Percentiles rank a stretch among this genome's conserved stretches.
phyloP scores from a whole-genome alignment of 1,284 basidiomycete species.

The Ceratobasidium sp. region DNA sequence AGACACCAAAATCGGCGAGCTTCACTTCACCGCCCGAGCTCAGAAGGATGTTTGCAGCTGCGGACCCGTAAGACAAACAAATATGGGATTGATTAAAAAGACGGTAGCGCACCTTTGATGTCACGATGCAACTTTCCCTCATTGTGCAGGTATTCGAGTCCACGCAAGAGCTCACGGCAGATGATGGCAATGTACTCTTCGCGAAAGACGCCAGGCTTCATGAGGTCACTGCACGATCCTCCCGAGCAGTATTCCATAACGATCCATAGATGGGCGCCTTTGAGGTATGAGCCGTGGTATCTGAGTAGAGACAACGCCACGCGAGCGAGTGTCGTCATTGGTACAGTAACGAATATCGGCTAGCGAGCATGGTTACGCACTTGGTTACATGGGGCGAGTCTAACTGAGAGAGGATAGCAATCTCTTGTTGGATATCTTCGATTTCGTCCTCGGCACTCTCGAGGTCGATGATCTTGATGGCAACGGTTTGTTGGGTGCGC shows the following conservation, averaged over 20 bases:
- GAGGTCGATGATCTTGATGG: constrained; percentile 98
- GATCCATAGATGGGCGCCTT: constrained; percentile 97
- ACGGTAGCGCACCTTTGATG: constrained; percentile 83
- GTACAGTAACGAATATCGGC: constrained; percentile 35
- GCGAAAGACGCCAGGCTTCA: constrained; percentile 96
- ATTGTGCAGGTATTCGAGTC: constrained; percentile 93
- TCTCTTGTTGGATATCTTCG: constrained; percentile 99
- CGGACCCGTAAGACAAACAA: not conserved
- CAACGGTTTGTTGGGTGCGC: constrained; percentile 90
- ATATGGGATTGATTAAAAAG: not conserved
- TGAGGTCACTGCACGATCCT: constrained; percentile 86
- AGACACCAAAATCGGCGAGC: constrained; percentile 98
- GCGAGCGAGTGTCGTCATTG: constrained; percentile 46
- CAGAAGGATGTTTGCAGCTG: constrained; percentile 94
- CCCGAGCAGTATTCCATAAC: constrained; percentile 98
- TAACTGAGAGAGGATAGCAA: constrained; percentile 96
- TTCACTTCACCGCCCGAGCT: constrained; percentile 97
- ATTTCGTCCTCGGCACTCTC: constrained; percentile 99
- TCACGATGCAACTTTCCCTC: constrained; percentile 98
- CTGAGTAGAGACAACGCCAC: constrained; percentile 54
- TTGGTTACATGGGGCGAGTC: constrained; percentile 97
- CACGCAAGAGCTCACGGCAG: constrained; percentile 88
- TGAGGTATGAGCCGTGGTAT: constrained; percentile 95
- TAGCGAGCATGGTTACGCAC: constrained; percentile 60
- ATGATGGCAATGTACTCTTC: constrained; percentile 99